A percentile compares a stretch with the other conserved stretches of the same genome.
Conservation (phyloP, 768 basidiomycete genomes). For the Pulveroboletus sp. region DNA sequence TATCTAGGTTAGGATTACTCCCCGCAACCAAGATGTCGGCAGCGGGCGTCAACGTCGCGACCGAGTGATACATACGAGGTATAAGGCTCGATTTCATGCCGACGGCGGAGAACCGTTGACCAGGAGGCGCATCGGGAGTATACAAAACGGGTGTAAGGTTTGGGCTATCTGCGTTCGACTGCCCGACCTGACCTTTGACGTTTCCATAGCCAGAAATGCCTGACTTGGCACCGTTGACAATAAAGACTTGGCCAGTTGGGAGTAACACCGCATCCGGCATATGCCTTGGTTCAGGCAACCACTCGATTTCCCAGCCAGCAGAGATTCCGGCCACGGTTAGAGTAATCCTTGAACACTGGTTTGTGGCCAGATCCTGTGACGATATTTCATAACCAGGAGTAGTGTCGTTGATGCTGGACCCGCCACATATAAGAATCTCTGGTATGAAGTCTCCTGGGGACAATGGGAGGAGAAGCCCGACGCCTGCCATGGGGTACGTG, state of each 20-base stretch:
- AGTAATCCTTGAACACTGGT: constrained; percentile 67
- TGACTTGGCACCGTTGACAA: constrained; percentile 71
- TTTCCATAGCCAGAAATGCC: constrained; percentile 81
- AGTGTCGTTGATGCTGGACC: constrained; percentile 61
- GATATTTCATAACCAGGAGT: constrained; percentile 59
- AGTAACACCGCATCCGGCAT: constrained; percentile 83
- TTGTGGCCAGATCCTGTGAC: constrained; percentile 67
- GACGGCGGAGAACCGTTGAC: constrained; percentile 52
- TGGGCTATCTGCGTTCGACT: constrained; percentile 76
- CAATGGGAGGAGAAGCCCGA: constrained; percentile 69
- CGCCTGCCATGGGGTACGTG: constrained; percentile 80
- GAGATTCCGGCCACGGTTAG: constrained; percentile 62
- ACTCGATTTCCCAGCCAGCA: constrained; percentile 69
- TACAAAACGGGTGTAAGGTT: constrained; percentile 69
- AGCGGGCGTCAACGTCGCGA: constrained; percentile 69
- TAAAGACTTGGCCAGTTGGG: constrained; percentile 68
- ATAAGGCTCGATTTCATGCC: constrained; percentile 65
- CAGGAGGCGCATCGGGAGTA: constrained; percentile 48
- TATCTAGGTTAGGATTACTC: constrained; percentile 79
- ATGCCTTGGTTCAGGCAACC: constrained; percentile 67
- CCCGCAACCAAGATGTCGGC: constrained; percentile 77
- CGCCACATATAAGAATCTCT: constrained; percentile 74
- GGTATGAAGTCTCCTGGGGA: constrained; percentile 61
- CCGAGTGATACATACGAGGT: constrained; percentile 79
- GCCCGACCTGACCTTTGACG: constrained; percentile 61